These are phyloP conservation scores for Oryza nivara DNA, from an alignment of 176 grass and related monocot species.

Conservation along the genomic window DNA sequence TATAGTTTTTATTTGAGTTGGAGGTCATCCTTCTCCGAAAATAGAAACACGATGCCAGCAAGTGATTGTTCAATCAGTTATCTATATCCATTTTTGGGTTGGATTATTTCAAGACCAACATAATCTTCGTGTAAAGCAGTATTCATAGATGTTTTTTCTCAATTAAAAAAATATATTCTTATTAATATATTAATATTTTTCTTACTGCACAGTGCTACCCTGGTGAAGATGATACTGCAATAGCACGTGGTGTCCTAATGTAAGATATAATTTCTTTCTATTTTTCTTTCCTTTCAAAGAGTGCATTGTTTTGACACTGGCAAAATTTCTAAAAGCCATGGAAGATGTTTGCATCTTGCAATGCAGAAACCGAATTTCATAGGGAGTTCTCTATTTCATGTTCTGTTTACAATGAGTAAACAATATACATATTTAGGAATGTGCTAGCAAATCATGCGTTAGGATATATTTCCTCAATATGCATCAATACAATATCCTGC, in stretches of 20 bases:
- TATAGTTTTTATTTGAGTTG: conserved; percentile 1
- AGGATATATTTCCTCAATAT: conserved; percentile 2
- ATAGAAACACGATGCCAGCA: conserved; percentile 3
- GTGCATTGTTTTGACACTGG: conserved; percentile 18
- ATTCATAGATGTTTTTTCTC: conserved; percentile 1
- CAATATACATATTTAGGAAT: conserved; percentile 5
- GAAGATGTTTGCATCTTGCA: conserved; percentile 28
- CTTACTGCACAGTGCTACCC: conserved; percentile 80
- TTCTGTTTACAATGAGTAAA: conserved; percentile 30
- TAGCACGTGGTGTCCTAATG: conserved; percentile 86
- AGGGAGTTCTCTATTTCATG: conserved; percentile 4
- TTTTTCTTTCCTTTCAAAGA: conserved; percentile 13
- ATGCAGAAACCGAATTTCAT: conserved; percentile 21
- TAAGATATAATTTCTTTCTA: conserved; percentile 52
- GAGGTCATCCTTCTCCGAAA: conserved; percentile 6
- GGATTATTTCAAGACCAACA: background rate
- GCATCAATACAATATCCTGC: conserved; percentile 24
- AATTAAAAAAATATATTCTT: background rate
- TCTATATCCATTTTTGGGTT: background rate
- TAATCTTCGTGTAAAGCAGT: background rate
- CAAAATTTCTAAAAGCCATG: conserved; percentile 2
- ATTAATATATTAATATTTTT: conserved; percentile 41
- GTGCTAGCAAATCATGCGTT: conserved; percentile 16
- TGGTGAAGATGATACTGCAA: conserved; percentile 95
- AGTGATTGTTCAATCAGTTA: background rate